These are phyloP conservation scores for Leccinum truebloodii DNA, from an alignment of 768 basidiomycete genomes.

Conservation along the genomic window DNA sequence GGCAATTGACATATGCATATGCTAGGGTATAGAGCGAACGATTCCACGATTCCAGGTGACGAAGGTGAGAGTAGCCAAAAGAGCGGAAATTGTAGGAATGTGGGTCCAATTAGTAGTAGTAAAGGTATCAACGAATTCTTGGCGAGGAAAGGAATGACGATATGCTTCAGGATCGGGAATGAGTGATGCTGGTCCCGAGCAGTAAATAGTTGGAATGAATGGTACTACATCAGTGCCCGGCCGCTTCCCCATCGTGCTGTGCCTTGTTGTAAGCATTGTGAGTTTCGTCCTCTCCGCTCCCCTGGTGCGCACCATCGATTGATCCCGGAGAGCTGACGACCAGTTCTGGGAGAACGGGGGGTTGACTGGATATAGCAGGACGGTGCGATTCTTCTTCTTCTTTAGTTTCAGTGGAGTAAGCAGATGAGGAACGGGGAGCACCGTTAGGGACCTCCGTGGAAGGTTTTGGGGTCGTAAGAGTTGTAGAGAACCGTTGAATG, in stretches of 20 bases:
- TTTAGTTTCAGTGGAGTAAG: constrained; percentile 32
- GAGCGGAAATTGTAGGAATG: constrained; percentile 15
- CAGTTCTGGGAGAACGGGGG: constrained; percentile 35
- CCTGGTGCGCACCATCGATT: constrained; percentile 28
- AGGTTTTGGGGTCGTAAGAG: constrained; percentile 30
- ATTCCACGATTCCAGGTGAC: constrained; percentile 3
- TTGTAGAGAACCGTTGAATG: constrained; percentile 24
- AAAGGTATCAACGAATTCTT: constrained; percentile 2
- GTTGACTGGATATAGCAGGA: constrained; percentile 27
- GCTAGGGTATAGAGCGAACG: constrained; percentile 12
- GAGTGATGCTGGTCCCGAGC: not conserved
- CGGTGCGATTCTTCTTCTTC: constrained; percentile 28
- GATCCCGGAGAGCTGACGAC: constrained; percentile 37
- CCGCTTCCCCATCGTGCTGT: constrained; percentile 26
- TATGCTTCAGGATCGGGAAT: not conserved
- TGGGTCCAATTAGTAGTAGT: not conserved
- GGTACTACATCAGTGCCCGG: constrained; percentile 16
- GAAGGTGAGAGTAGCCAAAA: constrained; percentile 12
- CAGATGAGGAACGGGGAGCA: constrained; percentile 29
- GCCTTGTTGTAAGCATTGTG: constrained; percentile 18
- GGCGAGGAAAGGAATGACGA: not conserved
- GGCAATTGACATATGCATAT: not conserved
- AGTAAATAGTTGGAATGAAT: not conserved
- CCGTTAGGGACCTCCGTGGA: constrained; percentile 25
- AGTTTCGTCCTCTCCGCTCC: constrained; percentile 16